Evolutionary conservation across 306 rosid genomes (phyloP), one percentile per base, ranked within the genome.

Genomic region (Luffa acutangula): DNA sequence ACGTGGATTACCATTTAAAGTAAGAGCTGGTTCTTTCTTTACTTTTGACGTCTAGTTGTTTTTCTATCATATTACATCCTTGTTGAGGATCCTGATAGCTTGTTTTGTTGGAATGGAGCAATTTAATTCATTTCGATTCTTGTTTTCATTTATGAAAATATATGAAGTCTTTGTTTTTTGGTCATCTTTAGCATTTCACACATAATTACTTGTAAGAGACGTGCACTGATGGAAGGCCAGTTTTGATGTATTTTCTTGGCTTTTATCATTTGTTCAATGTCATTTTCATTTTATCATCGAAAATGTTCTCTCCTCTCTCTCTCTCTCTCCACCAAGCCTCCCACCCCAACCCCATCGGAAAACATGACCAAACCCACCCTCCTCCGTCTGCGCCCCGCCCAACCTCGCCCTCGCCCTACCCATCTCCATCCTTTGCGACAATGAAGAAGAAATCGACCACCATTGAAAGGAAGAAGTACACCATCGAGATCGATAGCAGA

Each of bases 1-100:
- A 87, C 86, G 87, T 45, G 93, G 93, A 52, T 85, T 93, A 67
- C 94, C 92, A 18, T 91, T 90, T 85, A 90, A 92, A 78, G 99
- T 95, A 88, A 83, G 91, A 67, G 34, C 31, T 78, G 9, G 45
- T 53, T 66, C 15, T 78, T 70, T 65, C 46, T 63, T 63, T 17
- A 39, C 25, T 33, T 39, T 17, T 2, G 65, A 9, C 18, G 41
- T 6, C 34, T 33, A 13, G 75, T 63, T 9, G 1, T 18, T 25
- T 25, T 25, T 46, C 45, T 46, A n/a, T 43, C n/a, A 2, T 17
- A 57, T 52, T 53, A 53, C 52, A 67, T 58, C 60, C 43, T n/a
- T 13, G 3, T 62, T 31, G 58, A 63, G 51, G 46, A 75, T 71
- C 56, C 25, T 34, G n/a, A 66, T 17, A 45, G 57, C 42, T 9